Evolutionary conservation across 164 flowering plant species (phyloP), one percentile per base, ranked within the genome.

Genomic region (Vitis amurensis): DNA sequence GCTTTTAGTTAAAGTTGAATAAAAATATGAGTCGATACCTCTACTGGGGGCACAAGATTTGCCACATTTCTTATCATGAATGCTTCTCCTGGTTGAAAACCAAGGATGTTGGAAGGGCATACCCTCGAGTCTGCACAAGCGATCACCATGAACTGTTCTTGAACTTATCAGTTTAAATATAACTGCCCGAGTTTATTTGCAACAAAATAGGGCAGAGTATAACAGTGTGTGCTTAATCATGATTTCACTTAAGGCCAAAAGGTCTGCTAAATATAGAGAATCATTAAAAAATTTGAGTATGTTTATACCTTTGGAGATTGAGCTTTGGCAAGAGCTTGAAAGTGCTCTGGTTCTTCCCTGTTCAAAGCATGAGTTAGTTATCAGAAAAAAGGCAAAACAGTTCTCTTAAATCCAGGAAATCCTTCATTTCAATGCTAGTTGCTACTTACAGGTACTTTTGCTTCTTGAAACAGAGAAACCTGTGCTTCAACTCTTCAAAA

Each of bases 291-390:
- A 50, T 49, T 14, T 19, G 50, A 30, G 15, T 37, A 37, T 37
- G 44, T 31, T 51, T 47, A 59, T 76, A 93, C 98, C 94, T 93
- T 90, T 12, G 98, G 98, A 13, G 81, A 74, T 77, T 93, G 98
- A 63, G 47, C 82, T 57, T 85, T 61, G 2, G 95, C 88, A 61
- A 93, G 94, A 52, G 66, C 64, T 75, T 82, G 77, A 74, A 79
- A 93, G 68, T 86, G 91, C 16, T 83, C 88, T 31, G 73, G 72
- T 63, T 88, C 78, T 68, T 81, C 68, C 84, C 98, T 93, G 83
- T 69, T 65, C 47, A 47, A 57, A 74, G n/a, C 23, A 17, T 29
- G 49, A 52, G 49, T 15, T 48, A 44, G 3, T n/a, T 23, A 13
- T 19, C 11, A 12, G 30, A 60, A 2, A 60, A 59, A 29, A 23